phyloP scores from a whole-genome alignment of 164 flowering plant species.

The Tetracentron sinense region DNA sequence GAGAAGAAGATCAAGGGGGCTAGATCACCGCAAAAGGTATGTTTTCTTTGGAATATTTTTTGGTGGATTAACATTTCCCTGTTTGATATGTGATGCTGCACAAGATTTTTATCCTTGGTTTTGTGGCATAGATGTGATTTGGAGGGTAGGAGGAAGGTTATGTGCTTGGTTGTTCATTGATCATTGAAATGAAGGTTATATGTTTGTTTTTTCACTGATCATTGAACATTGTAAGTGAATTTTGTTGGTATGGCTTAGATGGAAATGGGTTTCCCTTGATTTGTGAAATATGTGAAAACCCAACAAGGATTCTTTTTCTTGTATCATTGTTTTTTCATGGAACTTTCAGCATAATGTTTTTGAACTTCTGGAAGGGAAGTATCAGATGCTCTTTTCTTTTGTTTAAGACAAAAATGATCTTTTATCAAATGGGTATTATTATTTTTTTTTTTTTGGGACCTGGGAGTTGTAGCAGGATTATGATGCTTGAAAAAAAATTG shows the following conservation, averaged over 20 bases:
- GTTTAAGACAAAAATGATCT: slow-evolving; percentile 19
- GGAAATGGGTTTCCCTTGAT: slow-evolving; percentile 11
- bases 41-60: slow-evolving; percentile 12
- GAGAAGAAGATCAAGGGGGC: slow-evolving; percentile 47
- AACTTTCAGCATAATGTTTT: slow-evolving; percentile 8
- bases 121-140: no score
- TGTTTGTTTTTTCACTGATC: no score
- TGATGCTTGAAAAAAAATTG: neutral
- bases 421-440: slow-evolving; percentile 5
- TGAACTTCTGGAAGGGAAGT: slow-evolving; percentile 17
- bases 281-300: slow-evolving; percentile 3
- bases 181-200: no score
- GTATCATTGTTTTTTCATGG: neutral
- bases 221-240: no score
- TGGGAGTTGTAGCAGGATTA: neutral
- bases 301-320: slow-evolving; percentile 4
- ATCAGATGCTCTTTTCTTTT: slow-evolving; percentile 16
- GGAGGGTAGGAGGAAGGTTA: neutral
- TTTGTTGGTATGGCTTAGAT: neutral
- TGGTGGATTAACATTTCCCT: slow-evolving; percentile 9
- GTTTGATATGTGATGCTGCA: neutral
- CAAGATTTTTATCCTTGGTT: neutral
- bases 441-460: neutral
- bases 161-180: neutral
- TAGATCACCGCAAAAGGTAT: slow-evolving; percentile 37